These are phyloP conservation scores for Pilatotrama ljubarskyi DNA, from an alignment of 768 basidiomycete genomes.

Conservation along the genomic window DNA sequence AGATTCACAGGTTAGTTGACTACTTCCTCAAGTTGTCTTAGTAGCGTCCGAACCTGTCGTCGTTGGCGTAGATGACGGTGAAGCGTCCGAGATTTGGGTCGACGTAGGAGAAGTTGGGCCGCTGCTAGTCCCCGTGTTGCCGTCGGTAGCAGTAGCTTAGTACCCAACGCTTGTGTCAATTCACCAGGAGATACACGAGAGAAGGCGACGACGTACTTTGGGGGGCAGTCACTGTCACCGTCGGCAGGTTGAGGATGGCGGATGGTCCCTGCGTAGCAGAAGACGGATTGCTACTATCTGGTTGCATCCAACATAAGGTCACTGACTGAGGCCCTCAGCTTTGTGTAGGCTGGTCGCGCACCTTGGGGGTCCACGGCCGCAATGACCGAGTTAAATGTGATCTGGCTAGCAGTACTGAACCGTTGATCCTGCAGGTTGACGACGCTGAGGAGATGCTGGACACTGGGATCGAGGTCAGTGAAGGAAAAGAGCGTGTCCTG, in stretches of 20 bases:
- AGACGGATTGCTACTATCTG: background rate
- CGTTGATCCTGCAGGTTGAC: slow-evolving; percentile 27
- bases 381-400: slow-evolving; percentile 30
- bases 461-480: slow-evolving; percentile 27
- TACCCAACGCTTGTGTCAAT: background rate
- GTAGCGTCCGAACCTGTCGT: background rate
- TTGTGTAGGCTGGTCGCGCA: background rate
- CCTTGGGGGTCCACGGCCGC: slow-evolving; percentile 11
- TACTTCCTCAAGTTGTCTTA: background rate
- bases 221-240: background rate
- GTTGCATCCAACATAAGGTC: background rate
- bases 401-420: slow-evolving; percentile 23
- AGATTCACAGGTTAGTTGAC: background rate
- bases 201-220: background rate
- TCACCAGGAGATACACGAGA: no score
- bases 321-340: background rate
- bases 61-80: background rate
- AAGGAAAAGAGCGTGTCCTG: slow-evolving; percentile 33
- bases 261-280: background rate
- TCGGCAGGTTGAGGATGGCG: slow-evolving; percentile 5
- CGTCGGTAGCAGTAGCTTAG: background rate
- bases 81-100: background rate
- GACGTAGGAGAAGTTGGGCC: background rate
- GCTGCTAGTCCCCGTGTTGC: background rate
- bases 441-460: slow-evolving; percentile 28